Evolutionary conservation across 139 green algal species (phyloP), one percentile per base, ranked within the genome.

Genomic region (Spirogloea muscicola): DNA sequence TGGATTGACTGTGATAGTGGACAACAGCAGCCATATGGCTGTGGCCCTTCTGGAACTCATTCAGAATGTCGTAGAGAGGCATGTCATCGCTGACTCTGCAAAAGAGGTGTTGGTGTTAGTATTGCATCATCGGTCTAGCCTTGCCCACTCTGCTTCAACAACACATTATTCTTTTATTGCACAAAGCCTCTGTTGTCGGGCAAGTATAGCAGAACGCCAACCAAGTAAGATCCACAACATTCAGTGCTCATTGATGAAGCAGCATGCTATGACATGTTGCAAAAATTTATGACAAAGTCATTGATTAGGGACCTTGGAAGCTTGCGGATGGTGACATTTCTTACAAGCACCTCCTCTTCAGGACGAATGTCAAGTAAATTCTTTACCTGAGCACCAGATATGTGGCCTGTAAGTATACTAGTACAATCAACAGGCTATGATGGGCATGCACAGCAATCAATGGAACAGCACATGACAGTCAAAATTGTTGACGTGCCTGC

Each of bases 1-100:
- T n/a, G n/a, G n/a, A n/a, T n/a, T n/a, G n/a, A n/a, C n/a, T n/a
- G n/a, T n/a, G n/a, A n/a, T 61, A 13, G 13, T 61, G 10, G 13
- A 76, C 29, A 7, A 79, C 71, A 5, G 51, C 31, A 0, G 71
- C 71, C 59, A 79, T 79, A 60, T 79, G 71, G 3, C n/a, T 39
- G 43, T 76, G 61, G 2, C 70, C 70, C 0, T 37, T 36, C n/a
- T 79, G 70, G 40, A 79, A 79, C 34, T 76, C 61, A 31, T 79
- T 79, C 3, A 79, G 59, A 10, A 76, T 39, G 59, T 79, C 70
- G 70, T 76, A 79, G 2, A 79, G 60, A 2, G 70, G 70, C 60
- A 76, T 76, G 61, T 16, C 27, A 3, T n/a, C 70, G 27, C 34
- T 10, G 58, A 79, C 68, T 9, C 68, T 75, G 51, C 27, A 1